Evolutionary conservation across 2,329 filamentous ascomycete species (phyloP).

Genomic region (Fusarium scirpi): DNA sequence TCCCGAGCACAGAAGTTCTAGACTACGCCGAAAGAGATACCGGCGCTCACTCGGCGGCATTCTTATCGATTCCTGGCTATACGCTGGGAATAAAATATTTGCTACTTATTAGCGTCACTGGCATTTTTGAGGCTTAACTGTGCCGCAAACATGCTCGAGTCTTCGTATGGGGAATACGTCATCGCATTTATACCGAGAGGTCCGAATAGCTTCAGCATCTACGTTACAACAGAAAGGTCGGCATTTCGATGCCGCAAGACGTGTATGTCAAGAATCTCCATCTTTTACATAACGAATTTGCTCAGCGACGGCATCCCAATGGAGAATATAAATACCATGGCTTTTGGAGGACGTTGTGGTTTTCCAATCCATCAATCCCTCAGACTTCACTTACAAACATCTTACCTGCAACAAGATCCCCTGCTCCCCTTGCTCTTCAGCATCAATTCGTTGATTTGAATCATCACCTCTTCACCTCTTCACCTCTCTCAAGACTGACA

Average conservation of each 20-base stretch:
- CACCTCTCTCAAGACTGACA: background rate
- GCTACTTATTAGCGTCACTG: background rate
- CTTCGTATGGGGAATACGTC: constrained; percentile 2
- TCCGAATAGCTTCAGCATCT: background rate
- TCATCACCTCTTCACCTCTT: background rate
- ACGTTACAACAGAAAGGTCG: background rate
- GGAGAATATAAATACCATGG: background rate
- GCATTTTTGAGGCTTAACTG: too few relatives aligned
- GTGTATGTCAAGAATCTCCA: background rate
- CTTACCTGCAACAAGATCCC: background rate
- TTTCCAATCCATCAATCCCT: background rate
- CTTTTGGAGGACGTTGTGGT: background rate
- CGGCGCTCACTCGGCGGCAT: constrained; percentile 10
- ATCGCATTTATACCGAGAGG: background rate
- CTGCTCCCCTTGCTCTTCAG: background rate
- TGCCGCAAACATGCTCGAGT: background rate
- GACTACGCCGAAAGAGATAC: background rate
- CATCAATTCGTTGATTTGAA: background rate
- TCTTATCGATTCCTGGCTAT: background rate
- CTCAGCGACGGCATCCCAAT: background rate
- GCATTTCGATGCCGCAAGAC: background rate
- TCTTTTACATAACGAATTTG: background rate
- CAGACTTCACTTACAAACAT: background rate
- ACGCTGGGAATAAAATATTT: background rate
- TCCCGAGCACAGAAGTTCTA: too few relatives aligned